These are phyloP conservation scores for Zizania latifolia DNA, from an alignment of 176 grass and related monocot genomes.

Conservation along the genomic window DNA sequence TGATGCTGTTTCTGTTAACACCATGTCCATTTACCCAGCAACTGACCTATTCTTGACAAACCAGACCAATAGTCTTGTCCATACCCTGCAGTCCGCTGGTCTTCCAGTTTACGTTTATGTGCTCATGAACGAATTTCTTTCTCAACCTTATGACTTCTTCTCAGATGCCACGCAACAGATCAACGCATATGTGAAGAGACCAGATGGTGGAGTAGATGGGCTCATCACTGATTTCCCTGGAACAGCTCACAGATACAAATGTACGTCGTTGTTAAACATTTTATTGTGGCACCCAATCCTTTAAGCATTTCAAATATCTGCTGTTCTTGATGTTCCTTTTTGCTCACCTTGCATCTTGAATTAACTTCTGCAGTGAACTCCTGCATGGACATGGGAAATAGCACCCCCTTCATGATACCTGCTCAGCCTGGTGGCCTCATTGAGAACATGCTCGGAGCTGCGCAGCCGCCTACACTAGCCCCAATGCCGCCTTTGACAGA, in stretches of 20 bases:
- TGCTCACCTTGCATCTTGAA: not conserved
- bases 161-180: constrained; percentile 61
- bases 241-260: constrained; percentile 65
- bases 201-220: constrained; percentile 55
- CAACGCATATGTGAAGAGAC: constrained; percentile 37
- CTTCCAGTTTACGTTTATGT: constrained; percentile 65
- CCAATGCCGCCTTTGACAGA: constrained; percentile 45
- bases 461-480: constrained; percentile 32
- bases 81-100: constrained; percentile 43
- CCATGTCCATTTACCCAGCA: constrained; percentile 38
- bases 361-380: constrained; percentile 48
- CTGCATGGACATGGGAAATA: constrained; percentile 52
- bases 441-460: not conserved
- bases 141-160: constrained; percentile 72
- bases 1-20: constrained; percentile 45
- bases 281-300: not conserved
- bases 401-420: constrained; percentile 38
- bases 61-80: constrained; percentile 48
- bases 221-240: constrained; percentile 79
- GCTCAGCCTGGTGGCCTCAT: constrained; percentile 29
- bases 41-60: constrained; percentile 15
- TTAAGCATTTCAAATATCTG: not conserved
- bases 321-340: not conserved
- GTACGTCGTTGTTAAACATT: constrained; percentile 22
- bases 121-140: constrained; percentile 71